Evolutionary conservation across 2,329 filamentous ascomycete species (phyloP).

Genomic region (Stylonectria norvegica): DNA sequence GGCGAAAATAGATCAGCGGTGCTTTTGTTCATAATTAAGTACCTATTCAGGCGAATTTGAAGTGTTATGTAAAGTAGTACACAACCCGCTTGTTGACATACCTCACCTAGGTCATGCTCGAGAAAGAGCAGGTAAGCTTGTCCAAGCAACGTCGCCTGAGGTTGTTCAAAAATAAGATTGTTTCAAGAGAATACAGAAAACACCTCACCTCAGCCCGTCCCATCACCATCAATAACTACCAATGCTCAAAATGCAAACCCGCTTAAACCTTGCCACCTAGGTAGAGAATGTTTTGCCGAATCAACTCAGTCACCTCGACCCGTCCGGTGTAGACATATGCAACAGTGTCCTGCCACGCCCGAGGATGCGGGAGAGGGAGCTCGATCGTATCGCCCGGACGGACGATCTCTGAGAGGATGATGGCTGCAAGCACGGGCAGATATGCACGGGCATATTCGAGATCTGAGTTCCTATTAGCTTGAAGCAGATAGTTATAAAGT

Average conservation of each 20-base stretch:
- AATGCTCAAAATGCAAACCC: not conserved
- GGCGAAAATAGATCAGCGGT: too few species aligned
- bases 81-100: too few species aligned
- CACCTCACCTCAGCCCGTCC: not conserved
- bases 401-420: conserved; percentile 54
- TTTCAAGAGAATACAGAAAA: not conserved
- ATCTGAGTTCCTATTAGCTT: conserved; percentile 18
- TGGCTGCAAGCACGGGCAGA: conserved; percentile 51
- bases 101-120: too few species aligned
- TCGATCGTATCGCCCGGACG: conserved; percentile 52
- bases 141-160: not conserved
- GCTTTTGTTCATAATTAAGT: too few species aligned
- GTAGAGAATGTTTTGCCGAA: conserved; percentile 52
- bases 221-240: conserved; percentile 3
- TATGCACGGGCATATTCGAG: conserved; percentile 30
- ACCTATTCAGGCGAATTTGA: too few species aligned
- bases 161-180: not conserved
- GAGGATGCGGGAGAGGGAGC: conserved; percentile 55
- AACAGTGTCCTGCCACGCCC: conserved; percentile 54
- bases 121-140: not conserved
- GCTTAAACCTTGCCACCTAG: conserved; percentile 48
- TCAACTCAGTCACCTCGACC: conserved; percentile 41
- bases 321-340: conserved; percentile 53
- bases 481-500: too few species aligned
- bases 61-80: too few species aligned